These are phyloP conservation scores for Penicillium daleae DNA, from an alignment of 495 filamentous ascomycete species.

Conservation along the genomic window DNA sequence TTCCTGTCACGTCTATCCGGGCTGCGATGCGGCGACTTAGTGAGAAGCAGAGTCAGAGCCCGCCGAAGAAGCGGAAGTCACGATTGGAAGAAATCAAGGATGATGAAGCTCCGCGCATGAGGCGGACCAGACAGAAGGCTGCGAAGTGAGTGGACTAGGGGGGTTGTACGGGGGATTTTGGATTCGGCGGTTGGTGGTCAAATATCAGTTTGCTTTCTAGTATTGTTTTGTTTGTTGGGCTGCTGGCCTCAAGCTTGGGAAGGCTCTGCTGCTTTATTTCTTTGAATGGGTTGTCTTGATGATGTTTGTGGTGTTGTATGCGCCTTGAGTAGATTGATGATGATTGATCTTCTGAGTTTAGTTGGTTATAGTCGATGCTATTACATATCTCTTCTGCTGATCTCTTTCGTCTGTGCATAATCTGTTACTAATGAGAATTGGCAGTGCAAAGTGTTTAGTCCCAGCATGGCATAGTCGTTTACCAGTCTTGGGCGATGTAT, in stretches of 20 bases:
- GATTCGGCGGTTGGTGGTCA: neutral
- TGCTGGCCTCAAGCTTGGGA: neutral
- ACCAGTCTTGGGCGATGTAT: too few relatives aligned
- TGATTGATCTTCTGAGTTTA: neutral
- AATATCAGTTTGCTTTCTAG: neutral
- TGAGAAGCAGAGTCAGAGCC: neutral
- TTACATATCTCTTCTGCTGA: neutral
- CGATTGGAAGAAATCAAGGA: slow-evolving; percentile 3
- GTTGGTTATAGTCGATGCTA: neutral
- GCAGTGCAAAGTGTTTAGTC: neutral
- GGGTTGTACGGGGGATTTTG: neutral
- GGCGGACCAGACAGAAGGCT: neutral
- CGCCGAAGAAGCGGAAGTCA: neutral
- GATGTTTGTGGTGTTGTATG: neutral
- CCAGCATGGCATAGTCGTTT: neutral
- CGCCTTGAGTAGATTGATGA: neutral
- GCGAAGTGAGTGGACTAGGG: neutral
- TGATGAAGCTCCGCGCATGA: neutral
- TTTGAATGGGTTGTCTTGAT: neutral
- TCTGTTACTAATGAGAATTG: slow-evolving; percentile 4
- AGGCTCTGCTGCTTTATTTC: neutral
- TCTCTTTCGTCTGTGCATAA: too few relatives aligned
- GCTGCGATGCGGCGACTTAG: neutral
- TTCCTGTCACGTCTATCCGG: slow-evolving; percentile 3
- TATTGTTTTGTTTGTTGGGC: neutral